Evolutionary conservation across 2,329 filamentous ascomycete species (phyloP).

Genomic region (Fusarium lateritium): DNA sequence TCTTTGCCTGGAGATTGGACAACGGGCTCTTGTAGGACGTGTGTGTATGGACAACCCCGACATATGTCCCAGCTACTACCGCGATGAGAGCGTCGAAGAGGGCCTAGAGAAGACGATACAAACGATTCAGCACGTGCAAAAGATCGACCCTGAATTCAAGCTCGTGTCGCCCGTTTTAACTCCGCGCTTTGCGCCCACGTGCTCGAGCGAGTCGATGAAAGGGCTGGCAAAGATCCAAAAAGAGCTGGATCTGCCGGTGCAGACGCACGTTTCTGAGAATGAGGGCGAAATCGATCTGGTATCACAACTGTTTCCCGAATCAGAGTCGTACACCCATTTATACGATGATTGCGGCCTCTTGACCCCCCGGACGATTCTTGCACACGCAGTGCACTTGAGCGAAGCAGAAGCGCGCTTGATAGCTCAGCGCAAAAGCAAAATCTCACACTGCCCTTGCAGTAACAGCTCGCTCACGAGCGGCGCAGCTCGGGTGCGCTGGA

Average conservation of each 20-base stretch:
- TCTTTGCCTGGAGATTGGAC: constrained; percentile 83
- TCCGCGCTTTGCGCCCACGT: constrained; percentile 76
- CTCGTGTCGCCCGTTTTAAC: constrained; percentile 87
- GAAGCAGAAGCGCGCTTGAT: constrained; percentile 77
- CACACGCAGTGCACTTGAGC: constrained; percentile 85
- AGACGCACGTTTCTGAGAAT: constrained; percentile 95
- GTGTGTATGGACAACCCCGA: constrained; percentile 89
- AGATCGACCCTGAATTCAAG: constrained; percentile 74
- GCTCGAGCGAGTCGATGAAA: constrained; percentile 71
- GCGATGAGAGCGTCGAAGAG: constrained; percentile 75
- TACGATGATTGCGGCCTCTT: constrained; percentile 83
- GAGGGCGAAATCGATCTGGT: constrained; percentile 80
- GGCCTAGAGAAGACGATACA: constrained; percentile 70
- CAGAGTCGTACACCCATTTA: constrained; percentile 78
- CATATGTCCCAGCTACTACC: constrained; percentile 82
- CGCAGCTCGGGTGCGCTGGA: constrained; percentile 78
- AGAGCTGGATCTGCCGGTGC: constrained; percentile 76
- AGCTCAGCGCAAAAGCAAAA: constrained; percentile 71
- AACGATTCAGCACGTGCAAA: constrained; percentile 75
- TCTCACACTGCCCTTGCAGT: constrained; percentile 89
- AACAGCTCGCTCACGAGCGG: constrained; percentile 89
- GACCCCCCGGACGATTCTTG: constrained; percentile 81
- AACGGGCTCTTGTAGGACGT: constrained; percentile 90
- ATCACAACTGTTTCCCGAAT: constrained; percentile 75
- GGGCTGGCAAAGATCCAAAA: constrained; percentile 75